Evolutionary conservation across 2,329 filamentous ascomycete species (phyloP).

Genomic region (Ceratocystis cubensis): DNA sequence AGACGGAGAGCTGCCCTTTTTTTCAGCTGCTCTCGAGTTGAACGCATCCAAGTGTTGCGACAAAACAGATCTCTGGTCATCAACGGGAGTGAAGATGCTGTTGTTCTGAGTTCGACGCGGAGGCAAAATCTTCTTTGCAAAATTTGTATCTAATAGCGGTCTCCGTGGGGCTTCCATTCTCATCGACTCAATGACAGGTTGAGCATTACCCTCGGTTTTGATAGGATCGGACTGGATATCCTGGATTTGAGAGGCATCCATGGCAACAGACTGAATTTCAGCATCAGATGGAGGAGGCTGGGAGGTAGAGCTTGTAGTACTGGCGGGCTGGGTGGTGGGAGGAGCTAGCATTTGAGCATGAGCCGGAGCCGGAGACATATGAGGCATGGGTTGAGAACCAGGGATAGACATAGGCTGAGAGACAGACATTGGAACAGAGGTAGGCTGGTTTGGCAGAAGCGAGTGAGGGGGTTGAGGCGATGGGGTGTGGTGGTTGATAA

Average conservation of each 20-base stretch:
- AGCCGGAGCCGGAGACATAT: constrained; percentile 43
- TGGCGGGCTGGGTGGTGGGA: constrained; percentile 30
- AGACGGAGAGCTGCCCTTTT: constrained; percentile 25
- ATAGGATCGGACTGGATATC: constrained; percentile 23
- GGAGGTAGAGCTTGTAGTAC: constrained; percentile 24
- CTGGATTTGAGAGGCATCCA: background rate
- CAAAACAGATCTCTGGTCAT: constrained; percentile 78
- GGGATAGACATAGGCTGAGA: constrained; percentile 13
- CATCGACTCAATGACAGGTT: constrained; percentile 35
- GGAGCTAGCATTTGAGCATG: constrained; percentile 29
- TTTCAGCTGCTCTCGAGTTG: constrained; percentile 37
- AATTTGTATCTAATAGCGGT: constrained; percentile 39
- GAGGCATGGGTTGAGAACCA: constrained; percentile 34
- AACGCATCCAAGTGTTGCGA: constrained; percentile 69
- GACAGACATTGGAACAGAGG: constrained; percentile 3
- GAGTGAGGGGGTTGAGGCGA: constrained; percentile 47
- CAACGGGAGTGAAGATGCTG: constrained; percentile 93
- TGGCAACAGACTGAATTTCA: constrained; percentile 20
- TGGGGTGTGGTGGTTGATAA: constrained; percentile 34
- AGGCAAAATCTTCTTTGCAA: constrained; percentile 49
- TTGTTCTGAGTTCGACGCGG: constrained; percentile 51
- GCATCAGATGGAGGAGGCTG: constrained; percentile 34
- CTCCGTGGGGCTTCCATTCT: constrained; percentile 30
- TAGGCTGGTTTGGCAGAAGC: constrained; percentile 34
- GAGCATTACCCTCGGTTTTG: constrained; percentile 33